Base-by-base conservation (phyloP, 345 rosid genomes). In the Eucalyptus marginata region DNA sequence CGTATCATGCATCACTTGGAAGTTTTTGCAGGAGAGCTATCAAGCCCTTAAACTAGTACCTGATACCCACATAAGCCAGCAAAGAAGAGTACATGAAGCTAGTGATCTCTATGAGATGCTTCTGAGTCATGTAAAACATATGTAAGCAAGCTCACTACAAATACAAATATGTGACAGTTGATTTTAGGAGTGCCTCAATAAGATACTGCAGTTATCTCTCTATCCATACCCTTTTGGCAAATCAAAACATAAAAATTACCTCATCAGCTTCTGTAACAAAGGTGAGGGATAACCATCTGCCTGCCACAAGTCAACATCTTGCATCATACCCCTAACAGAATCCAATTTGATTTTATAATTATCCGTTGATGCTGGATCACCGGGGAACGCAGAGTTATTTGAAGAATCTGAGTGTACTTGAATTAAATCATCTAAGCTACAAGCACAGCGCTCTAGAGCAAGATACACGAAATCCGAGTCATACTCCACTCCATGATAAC, bases 401-500 rank as follows among this genome's bases (percentile, higher is more conserved):
- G 92, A 91, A 50, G 91, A 87, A 62, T 93, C 91, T 20, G 93
- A 93, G 84, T 88, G 91, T 76, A 89, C 90, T 90, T 92, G 94
- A 90, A 97, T 92, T 91, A 97, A 85, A 92, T 95, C 98, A 71
- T 94, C 94, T 71, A 97, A 91, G 88, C 95, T 96, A 90, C 99
- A 96, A 3, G 89, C 66, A 90, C 99, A 97, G 36, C 96, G 98
- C 91, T 97, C 99, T 49, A 97, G 93, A 88, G 97, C 93, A 76
- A 97, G 96, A 92, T 97, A 97, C n/a, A 96, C 96, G 91, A 97
- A 97, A 92, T 97, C 98, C 84, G 90, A 92, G 90, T 96, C 96
- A 87, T 89, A 90, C 94, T 97, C 99, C 92, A 96, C 96, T 6
- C 99, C 99, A 33, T 95, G 93, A 99, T 97, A 96, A 68, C 99